phyloP scores from a whole-genome alignment of 306 rosid genomes.

The Citrullus mucosospermus region DNA sequence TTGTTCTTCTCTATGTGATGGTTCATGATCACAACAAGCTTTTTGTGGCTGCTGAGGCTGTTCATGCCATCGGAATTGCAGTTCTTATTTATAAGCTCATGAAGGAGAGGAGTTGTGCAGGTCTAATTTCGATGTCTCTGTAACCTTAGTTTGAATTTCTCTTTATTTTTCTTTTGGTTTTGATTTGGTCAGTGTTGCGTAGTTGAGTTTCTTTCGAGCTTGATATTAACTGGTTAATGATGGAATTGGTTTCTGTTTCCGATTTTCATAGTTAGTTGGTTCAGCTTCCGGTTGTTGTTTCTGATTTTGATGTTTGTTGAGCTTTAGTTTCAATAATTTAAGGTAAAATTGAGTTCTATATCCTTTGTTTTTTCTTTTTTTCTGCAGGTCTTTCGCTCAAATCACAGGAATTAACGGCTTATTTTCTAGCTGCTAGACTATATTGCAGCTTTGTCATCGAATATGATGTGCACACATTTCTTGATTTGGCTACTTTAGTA shows the following conservation, averaged over 20 bases:
- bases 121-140: conserved; percentile 8
- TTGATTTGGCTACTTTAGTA: conserved; percentile 53
- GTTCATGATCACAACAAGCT: conserved; percentile 61
- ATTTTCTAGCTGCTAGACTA: conserved; percentile 56
- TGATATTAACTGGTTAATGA: background rate
- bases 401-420: conserved; percentile 69
- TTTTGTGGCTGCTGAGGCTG: conserved; percentile 53
- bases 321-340: background rate
- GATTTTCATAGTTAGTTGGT: background rate
- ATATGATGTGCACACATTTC: conserved; percentile 65
- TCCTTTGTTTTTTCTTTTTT: background rate
- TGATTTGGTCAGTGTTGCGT: background rate
- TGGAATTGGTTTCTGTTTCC: background rate
- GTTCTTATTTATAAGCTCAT: conserved; percentile 56
- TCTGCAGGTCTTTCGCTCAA: conserved; percentile 62
- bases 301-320: background rate
- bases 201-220: background rate
- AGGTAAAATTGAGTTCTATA: background rate
- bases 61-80: conserved; percentile 52
- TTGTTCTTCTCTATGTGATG: conserved; percentile 34
- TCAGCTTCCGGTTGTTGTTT: background rate
- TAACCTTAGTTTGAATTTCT: background rate
- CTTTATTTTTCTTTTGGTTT: background rate
- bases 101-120: conserved; percentile 61
- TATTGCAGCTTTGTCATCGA: conserved; percentile 77